Conservation (phyloP, 768 basidiomycete genomes). For the Suillus hirtellus region DNA sequence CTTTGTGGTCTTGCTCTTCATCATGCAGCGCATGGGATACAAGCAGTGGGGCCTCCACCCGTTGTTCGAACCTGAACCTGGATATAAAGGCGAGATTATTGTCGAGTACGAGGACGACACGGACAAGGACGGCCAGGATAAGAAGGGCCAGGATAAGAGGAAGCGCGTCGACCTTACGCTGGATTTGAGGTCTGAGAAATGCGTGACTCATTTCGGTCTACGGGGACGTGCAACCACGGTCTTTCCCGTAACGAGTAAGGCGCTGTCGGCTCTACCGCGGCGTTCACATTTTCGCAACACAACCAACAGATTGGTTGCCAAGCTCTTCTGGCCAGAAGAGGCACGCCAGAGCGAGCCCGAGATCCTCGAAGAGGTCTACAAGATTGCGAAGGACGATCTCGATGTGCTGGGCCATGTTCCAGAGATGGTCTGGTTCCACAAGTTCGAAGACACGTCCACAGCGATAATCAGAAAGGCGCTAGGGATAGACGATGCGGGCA, state of each 20-base stretch:
- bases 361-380: background rate
- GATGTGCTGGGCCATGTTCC: slow-evolving; percentile 1
- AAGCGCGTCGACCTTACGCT: background rate
- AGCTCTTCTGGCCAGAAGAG: background rate
- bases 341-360: background rate
- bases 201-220: slow-evolving; percentile 5
- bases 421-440: background rate
- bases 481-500: background rate
- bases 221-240: slow-evolving; percentile 3
- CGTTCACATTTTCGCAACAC: background rate
- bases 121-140: background rate
- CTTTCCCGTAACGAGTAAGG: background rate
- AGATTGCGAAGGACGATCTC: background rate
- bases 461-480: no score
- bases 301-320: no score
- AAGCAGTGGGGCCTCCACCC: slow-evolving; percentile 4
- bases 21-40: slow-evolving; percentile 1
- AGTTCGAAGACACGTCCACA: background rate
- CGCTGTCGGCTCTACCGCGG: background rate
- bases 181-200: background rate
- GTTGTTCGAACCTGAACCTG: background rate
- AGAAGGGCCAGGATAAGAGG: background rate
- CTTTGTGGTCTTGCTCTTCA: slow-evolving; percentile 5
- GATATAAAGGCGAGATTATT: background rate
- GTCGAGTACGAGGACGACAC: background rate